These are phyloP conservation scores for Cryphonectria naterciae DNA, from an alignment of 2,329 filamentous ascomycete genomes.

Conservation along the genomic window DNA sequence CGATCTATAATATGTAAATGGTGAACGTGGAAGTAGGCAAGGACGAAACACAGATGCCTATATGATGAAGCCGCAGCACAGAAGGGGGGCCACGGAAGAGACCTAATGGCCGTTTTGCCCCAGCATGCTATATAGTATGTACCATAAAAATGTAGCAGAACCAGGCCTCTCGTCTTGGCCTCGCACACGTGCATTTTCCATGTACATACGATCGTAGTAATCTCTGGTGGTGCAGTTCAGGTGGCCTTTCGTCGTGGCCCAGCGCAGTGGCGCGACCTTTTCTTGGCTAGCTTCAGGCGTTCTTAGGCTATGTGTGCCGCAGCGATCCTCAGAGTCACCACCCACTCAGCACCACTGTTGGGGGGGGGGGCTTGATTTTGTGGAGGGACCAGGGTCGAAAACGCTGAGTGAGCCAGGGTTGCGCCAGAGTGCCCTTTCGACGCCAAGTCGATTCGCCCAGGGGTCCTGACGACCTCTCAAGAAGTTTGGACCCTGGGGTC, in stretches of 20 bases:
- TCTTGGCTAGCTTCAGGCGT: background rate
- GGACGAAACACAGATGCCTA: slow-evolving; percentile 8
- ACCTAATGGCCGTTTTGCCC: background rate
- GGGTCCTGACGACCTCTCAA: background rate
- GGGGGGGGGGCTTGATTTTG: background rate
- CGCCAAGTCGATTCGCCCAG: slow-evolving; percentile 11
- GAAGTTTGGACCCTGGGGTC: background rate
- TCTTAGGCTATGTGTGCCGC: background rate
- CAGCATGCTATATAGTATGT: background rate
- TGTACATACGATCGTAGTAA: background rate
- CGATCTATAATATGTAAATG: background rate
- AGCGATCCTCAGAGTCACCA: background rate
- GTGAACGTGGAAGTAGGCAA: background rate
- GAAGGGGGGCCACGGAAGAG: background rate
- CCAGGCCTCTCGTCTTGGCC: background rate
- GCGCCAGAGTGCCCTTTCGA: background rate
- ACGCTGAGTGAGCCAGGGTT: background rate
- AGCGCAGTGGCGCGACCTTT: background rate
- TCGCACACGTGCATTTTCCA: background rate
- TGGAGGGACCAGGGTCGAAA: slow-evolving; percentile 10
- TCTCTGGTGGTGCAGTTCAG: background rate
- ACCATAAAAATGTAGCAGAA: background rate
- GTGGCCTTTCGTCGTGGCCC: background rate
- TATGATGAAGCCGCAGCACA: background rate
- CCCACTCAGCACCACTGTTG: background rate